Percentiles rank a stretch among this genome's conserved stretches.
Evolutionary conservation across 1,284 basidiomycete species (phyloP).

Genomic region (Malassezia nana): DNA sequence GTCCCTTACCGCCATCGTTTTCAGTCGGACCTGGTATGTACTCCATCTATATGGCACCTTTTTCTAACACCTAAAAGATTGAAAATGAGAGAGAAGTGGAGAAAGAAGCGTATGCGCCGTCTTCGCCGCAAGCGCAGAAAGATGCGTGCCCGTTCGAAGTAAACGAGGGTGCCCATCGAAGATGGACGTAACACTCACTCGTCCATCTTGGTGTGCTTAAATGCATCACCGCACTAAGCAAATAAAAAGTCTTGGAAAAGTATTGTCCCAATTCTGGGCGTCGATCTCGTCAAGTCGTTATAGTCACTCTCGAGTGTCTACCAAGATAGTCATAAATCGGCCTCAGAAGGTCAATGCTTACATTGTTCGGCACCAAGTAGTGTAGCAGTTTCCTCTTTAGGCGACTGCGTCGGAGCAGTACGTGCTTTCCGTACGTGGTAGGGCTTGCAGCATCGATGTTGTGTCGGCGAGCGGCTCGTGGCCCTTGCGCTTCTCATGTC

Average conservation of each 20-base stretch:
- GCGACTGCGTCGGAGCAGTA: no score
- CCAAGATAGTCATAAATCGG: neutral
- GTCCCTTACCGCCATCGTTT: slow-evolving; percentile 13
- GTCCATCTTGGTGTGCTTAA: neutral
- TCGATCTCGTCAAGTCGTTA: neutral
- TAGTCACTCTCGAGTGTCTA: neutral
- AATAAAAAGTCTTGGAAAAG: neutral
- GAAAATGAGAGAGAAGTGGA: slow-evolving; percentile 43
- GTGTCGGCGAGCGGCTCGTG: no score
- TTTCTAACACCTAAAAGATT: slow-evolving; percentile 6
- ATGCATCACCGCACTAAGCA: neutral
- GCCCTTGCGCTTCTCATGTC: no score
- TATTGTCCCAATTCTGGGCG: neutral
- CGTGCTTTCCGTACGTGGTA: no score
- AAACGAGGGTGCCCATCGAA: slow-evolving; percentile 19
- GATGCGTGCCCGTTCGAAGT: slow-evolving; percentile 46
- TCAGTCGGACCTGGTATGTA: slow-evolving; percentile 12
- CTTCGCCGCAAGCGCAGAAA: slow-evolving; percentile 47
- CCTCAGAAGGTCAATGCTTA: neutral
- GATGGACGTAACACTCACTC: neutral
- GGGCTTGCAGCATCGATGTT: no score
- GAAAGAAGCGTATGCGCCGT: slow-evolving; percentile 46
- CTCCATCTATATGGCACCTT: neutral
- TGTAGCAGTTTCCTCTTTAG: no score
- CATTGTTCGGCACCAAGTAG: no score